These are phyloP conservation scores for Ustilago esculenta DNA, from an alignment of 1,284 basidiomycete species.

Conservation along the genomic window DNA sequence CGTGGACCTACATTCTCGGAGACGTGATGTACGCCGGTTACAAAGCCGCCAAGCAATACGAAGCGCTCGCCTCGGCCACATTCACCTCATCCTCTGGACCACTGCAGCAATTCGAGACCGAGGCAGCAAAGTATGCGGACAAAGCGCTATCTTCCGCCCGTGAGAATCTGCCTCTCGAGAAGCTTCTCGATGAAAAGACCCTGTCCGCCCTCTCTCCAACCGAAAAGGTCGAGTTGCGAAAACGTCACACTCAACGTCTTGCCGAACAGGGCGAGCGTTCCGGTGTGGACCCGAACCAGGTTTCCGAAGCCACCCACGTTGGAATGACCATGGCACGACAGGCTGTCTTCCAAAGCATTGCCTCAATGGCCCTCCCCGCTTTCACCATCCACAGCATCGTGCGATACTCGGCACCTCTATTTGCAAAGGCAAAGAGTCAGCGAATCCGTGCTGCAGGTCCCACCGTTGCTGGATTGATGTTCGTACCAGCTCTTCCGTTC, in stretches of 20 bases:
- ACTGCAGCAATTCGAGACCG: conserved; percentile 16
- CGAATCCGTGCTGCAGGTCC: conserved; percentile 81
- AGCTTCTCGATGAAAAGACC: conserved; percentile 39
- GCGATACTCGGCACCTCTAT: conserved; percentile 78
- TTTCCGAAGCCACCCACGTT: conserved; percentile 44
- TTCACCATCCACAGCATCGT: conserved; percentile 64
- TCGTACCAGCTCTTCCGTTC: conserved; percentile 60
- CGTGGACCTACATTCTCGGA: conserved; percentile 77
- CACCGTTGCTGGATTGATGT: conserved; percentile 75
- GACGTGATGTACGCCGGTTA: conserved; percentile 93
- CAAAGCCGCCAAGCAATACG: conserved; percentile 67
- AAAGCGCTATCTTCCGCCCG: conserved; percentile 9
- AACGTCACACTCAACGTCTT: conserved; percentile 36
- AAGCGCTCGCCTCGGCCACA: conserved; percentile 30
- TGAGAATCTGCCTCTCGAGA: conserved; percentile 37
- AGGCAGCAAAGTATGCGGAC: conserved; percentile 46
- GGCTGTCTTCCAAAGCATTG: conserved; percentile 64
- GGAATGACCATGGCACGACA: conserved; percentile 54
- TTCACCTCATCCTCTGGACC: conserved; percentile 21
- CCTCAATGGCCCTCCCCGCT: conserved; percentile 59
- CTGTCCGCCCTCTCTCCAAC: conserved; percentile 25
- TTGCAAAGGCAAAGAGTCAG: conserved; percentile 75
- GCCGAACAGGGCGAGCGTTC: conserved; percentile 33
- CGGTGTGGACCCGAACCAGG: conserved; percentile 30
- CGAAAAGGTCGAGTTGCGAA: conserved; percentile 52